Evolutionary conservation across 73 alveolate species (phyloP).

Genomic region (Tetrahymena thermophila): DNA sequence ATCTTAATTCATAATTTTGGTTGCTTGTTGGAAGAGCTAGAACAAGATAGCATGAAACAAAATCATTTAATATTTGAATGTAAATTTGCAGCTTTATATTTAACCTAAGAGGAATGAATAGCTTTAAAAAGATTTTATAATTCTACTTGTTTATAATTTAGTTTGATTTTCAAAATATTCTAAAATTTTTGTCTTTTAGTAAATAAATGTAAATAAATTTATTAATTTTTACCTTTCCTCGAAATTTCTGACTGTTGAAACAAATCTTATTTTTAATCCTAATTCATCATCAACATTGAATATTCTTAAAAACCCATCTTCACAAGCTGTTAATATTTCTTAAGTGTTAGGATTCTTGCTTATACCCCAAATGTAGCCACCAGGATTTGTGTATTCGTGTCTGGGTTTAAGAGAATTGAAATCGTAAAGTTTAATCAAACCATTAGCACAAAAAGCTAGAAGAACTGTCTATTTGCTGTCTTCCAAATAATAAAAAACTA

Average conservation of each 20-base stretch:
- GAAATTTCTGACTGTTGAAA: not conserved
- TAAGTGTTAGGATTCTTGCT: not conserved
- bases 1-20: not conserved
- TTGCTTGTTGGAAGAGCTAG: not conserved
- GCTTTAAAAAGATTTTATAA: not conserved
- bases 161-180: not conserved
- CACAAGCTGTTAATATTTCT: not conserved
- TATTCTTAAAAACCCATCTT: not conserved
- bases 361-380: not conserved
- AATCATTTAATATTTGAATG: no score
- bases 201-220: not conserved
- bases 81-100: no score
- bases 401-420: not conserved
- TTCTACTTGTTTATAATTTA: not conserved
- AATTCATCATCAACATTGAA: not conserved
- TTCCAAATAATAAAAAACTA: not conserved
- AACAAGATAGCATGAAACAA: no score
- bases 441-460: not conserved
- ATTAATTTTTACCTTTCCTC: not conserved
- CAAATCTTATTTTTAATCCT: not conserved
- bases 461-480: not conserved
- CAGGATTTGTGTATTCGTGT: not conserved
- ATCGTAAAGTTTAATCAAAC: not conserved
- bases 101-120: no score
- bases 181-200: not conserved